Conservation (phyloP, 2,329 filamentous ascomycete genomes). For the Nannizziopsis barbatae region DNA sequence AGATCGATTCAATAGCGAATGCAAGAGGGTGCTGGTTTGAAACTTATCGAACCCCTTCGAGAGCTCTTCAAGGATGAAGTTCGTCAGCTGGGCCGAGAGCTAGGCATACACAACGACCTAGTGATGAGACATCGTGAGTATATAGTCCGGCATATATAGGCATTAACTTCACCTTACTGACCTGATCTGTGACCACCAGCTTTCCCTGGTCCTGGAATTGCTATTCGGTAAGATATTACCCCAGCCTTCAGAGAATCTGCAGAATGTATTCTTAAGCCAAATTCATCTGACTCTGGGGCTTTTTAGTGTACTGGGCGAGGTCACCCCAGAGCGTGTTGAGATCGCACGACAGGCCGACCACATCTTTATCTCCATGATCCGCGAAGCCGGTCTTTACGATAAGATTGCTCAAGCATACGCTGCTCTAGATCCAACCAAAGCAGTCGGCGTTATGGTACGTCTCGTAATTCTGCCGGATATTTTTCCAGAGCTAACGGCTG, state of each 20-base stretch:
- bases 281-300: not conserved
- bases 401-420: constrained; percentile 61
- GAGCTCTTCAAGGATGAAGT: constrained; percentile 75
- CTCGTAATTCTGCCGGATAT: not conserved
- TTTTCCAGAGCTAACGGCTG: constrained; percentile 12
- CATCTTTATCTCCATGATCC: constrained; percentile 39
- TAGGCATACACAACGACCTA: constrained; percentile 63
- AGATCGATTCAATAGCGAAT: constrained; percentile 32
- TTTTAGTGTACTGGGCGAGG: constrained; percentile 57
- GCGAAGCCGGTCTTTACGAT: constrained; percentile 36
- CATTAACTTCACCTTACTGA: not conserved
- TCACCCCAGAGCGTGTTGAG: constrained; percentile 61
- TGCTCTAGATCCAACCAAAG: constrained; percentile 53
- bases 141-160: too few species aligned
- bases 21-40: constrained; percentile 27
- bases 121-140: constrained; percentile 54
- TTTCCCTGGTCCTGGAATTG: constrained; percentile 63
- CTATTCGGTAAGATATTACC: constrained; percentile 41
- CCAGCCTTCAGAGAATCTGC: not conserved
- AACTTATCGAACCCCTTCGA: constrained; percentile 57
- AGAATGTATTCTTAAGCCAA: not conserved
- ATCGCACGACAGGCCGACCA: constrained; percentile 48
- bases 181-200: constrained; percentile 21
- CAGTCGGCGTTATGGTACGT: constrained; percentile 39
- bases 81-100: constrained; percentile 51